Conservation (phyloP, 352 stramenopile genomes). For the Globisporangium cystogenes region DNA sequence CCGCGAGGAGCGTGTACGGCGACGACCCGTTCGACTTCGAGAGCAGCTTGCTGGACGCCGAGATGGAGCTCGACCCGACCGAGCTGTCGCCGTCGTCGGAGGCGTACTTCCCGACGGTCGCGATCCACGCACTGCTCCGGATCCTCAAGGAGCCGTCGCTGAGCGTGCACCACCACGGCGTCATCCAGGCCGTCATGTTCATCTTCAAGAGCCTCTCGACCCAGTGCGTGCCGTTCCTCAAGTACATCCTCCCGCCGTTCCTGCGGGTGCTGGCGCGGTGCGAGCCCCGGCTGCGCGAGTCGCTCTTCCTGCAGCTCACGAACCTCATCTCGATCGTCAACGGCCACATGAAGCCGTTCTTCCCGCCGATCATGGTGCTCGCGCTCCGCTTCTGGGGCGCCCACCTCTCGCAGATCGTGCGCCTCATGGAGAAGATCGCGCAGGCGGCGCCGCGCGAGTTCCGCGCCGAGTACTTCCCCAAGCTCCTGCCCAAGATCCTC, state of each 20-base stretch:
- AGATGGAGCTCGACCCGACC: conserved; percentile 62
- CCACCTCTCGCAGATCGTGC: conserved; percentile 95
- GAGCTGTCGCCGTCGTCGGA: conserved; percentile 77
- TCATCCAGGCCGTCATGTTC: conserved; percentile 98
- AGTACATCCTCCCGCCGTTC: conserved; percentile 97
- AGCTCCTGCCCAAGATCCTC: conserved; percentile 85
- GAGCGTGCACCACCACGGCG: conserved; percentile 93
- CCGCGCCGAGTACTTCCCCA: conserved; percentile 78
- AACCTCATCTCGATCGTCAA: conserved; percentile 95
- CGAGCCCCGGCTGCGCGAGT: conserved; percentile 91
- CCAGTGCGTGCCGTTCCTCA: conserved; percentile 95
- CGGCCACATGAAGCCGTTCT: conserved; percentile 95
- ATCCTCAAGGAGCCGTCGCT: conserved; percentile 96
- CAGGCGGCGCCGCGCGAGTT: conserved; percentile 77
- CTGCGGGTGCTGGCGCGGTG: conserved; percentile 90
- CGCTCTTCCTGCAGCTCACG: conserved; percentile 96
- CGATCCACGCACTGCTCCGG: conserved; percentile 94
- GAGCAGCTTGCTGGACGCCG: conserved; percentile 47
- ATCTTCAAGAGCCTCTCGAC: conserved; percentile 97
- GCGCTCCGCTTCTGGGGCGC: conserved; percentile 95
- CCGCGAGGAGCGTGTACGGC: conserved; percentile 12
- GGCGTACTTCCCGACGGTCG: conserved; percentile 97
- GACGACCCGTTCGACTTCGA: conserved; percentile 67
- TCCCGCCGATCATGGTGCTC: conserved; percentile 95
- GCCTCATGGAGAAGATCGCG: conserved; percentile 91